Evolutionary conservation across 1,284 basidiomycete genomes (phyloP), one percentile per base, ranked within the genome.

Genomic region (Clitocybe nebularis): DNA sequence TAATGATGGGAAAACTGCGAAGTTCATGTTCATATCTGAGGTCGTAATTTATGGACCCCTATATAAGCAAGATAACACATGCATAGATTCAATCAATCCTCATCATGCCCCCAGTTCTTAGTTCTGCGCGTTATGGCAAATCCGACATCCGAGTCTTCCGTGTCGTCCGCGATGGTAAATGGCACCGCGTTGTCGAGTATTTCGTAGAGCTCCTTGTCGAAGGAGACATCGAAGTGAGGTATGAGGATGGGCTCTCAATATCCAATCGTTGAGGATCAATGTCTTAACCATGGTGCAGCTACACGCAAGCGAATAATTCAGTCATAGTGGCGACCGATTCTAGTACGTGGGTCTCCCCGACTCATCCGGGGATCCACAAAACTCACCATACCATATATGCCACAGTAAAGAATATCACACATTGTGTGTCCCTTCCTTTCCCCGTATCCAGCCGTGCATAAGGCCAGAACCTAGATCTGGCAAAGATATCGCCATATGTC

Each of bases 331-430:
- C 92, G 6, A 95, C 92, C 2, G 92, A 94, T 65, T 88, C 88
- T 0, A 81, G 89, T 90, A 53, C 55, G 87, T 68, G 1, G 11
- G 32, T 20, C 24, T 41, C 16, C 1, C 26, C 14, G 11, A 42
- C 43, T 19, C 11, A 6, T 39, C n/a, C n/a, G n/a, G n/a, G n/a
- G n/a, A n/a, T n/a, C n/a, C n/a, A n/a, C n/a, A n/a, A n/a, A 11
- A 30, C 28, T 5, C 28, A 5, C 11, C 28, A 11, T n/a, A 4
- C 11, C 19, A 17, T 39, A 7, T 20, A 4, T 3, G 3, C 22
- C 52, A 30, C 57, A 87, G 88, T 94, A 63, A 96, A 96, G 72
- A 95, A 96, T 67, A 95, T 94, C 42, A 84, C 83, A 14, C 90
- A 96, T 57, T 88, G 89, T 89, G 55, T 30, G 77, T 25, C 11